Base-by-base conservation (phyloP, 108 stramenopile genomes). In the Fistulifera solaris region DNA sequence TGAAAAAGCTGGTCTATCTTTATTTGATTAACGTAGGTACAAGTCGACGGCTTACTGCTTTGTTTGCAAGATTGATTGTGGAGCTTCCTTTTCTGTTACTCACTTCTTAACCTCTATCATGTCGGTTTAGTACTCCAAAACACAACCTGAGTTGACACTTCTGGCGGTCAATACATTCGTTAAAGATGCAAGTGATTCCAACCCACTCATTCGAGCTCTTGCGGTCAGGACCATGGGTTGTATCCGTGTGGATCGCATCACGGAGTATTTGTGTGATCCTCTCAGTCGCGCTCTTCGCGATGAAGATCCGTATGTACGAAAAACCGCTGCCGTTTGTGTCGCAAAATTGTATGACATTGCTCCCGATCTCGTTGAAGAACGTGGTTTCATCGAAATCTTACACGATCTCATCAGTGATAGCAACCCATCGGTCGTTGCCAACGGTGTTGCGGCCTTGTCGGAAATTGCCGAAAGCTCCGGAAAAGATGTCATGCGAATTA, bases 191-290 rank as follows among this genome's bases (percentile, higher is more conserved):
- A 87, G 72, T 56, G 95, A 99, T 75, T 75, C 91, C 22, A 99
- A 99, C 68, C 99, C 99, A 24, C 71, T 99, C 45, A 97, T 99
- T 61, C 96, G 99, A 15, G 99, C 99, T 1, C 70, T 99, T 55
- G 97, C 99, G 16, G 94, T 99, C 1, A 82, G 99, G 27, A 99
- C 99, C 58, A 99, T 99, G 99, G 99, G 99, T 27, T 98, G 97
- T 71, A 98, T 99, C 53, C 96, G 99, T 18, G 99, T 99, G 19
- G 97, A 98, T 67, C 83, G 84, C 52, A 99, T 99, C 73, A 98
- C 97, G 31, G 99, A 99, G 67, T 98, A 99, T 53, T 83, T 98
- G 7, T 96, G 96, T 63, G 97, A 98, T 56, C 99, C 99, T 18
- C 76, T 99, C 35, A 48, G 72, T 28, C 75, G 91, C 22, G 89